Conservation (phyloP, 306 rosid genomes). For the Arachis hypogaea region DNA sequence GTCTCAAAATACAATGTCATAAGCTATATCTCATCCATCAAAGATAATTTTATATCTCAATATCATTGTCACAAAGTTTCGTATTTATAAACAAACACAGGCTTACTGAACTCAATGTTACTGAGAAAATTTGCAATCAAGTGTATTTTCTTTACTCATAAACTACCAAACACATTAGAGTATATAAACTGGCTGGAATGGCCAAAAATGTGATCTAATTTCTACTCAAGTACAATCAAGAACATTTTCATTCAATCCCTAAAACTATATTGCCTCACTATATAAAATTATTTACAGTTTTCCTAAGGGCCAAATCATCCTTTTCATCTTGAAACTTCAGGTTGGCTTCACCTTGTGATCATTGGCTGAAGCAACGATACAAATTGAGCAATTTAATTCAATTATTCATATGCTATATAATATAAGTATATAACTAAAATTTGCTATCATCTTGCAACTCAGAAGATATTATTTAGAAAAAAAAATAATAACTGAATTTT, state of each 20-base stretch:
- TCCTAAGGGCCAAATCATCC: slow-evolving; percentile 11
- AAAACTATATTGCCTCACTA: slow-evolving; percentile 23
- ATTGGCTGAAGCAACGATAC: slow-evolving; percentile 32
- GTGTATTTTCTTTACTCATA: too few relatives aligned
- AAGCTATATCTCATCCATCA: too few relatives aligned
- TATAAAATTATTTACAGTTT: slow-evolving; percentile 31
- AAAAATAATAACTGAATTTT: slow-evolving; percentile 30
- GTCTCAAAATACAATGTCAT: too few relatives aligned
- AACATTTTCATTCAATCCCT: neutral
- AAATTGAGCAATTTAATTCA: slow-evolving; percentile 33
- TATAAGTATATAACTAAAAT: slow-evolving; percentile 33
- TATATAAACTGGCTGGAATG: too few relatives aligned
- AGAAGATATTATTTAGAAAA: slow-evolving; percentile 18
- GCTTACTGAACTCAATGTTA: too few relatives aligned
- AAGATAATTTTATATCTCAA: too few relatives aligned
- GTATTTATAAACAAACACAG: too few relatives aligned
- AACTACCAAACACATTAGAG: too few relatives aligned
- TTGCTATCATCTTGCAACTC: slow-evolving; percentile 38
- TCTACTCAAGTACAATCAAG: slow-evolving; percentile 1
- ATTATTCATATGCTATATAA: slow-evolving; percentile 25
- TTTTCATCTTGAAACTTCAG: slow-evolving; percentile 29
- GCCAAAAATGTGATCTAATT: too few relatives aligned
- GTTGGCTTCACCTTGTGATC: slow-evolving; percentile 14
- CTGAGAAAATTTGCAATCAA: too few relatives aligned
- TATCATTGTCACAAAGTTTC: too few relatives aligned